A percentile compares a stretch with the other conserved stretches of the same genome.
Conservation (phyloP, 2,329 filamentous ascomycete species). For the Beauveria bassiana region DNA sequence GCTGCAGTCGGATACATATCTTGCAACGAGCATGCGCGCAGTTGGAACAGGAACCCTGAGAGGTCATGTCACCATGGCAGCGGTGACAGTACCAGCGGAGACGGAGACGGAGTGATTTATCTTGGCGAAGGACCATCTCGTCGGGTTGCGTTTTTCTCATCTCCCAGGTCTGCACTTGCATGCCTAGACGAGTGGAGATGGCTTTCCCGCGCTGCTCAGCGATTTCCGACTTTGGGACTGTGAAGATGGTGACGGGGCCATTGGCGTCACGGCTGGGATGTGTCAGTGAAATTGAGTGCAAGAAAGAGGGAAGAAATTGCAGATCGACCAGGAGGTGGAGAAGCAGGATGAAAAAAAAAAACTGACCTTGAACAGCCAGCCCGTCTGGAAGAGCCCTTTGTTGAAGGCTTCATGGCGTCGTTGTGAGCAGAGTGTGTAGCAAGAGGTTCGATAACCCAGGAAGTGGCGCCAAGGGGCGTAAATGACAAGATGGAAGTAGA, state of each 20-base stretch:
- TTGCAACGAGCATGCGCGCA: slow-evolving; percentile 78
- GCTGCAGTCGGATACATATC: slow-evolving; percentile 68
- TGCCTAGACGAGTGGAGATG: slow-evolving; percentile 46
- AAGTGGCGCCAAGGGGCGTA: not conserved
- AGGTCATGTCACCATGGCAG: slow-evolving; percentile 67
- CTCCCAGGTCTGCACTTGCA: slow-evolving; percentile 47
- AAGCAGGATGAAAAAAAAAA: too few relatives aligned
- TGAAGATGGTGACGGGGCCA: slow-evolving; percentile 19
- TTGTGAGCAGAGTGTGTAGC: not conserved
- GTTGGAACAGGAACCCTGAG: slow-evolving; percentile 63
- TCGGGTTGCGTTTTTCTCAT: slow-evolving; percentile 41
- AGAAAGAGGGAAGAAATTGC: not conserved
- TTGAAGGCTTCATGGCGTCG: not conserved
- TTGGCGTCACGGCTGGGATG: not conserved
- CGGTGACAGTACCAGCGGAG: slow-evolving; percentile 74
- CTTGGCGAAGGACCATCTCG: slow-evolving; percentile 54
- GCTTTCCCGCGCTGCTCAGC: slow-evolving; percentile 50
- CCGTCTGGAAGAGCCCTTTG: not conserved
- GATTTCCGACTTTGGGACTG: slow-evolving; percentile 41
- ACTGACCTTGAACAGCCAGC: not conserved
- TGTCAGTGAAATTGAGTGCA: not conserved
- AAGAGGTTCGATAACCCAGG: not conserved
- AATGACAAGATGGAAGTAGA: not conserved
- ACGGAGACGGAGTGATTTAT: slow-evolving; percentile 71
- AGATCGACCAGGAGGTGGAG: not conserved